phyloP scores from a whole-genome alignment of 2,329 filamentous ascomycete genomes.

The Cyphellophora attinorum region DNA sequence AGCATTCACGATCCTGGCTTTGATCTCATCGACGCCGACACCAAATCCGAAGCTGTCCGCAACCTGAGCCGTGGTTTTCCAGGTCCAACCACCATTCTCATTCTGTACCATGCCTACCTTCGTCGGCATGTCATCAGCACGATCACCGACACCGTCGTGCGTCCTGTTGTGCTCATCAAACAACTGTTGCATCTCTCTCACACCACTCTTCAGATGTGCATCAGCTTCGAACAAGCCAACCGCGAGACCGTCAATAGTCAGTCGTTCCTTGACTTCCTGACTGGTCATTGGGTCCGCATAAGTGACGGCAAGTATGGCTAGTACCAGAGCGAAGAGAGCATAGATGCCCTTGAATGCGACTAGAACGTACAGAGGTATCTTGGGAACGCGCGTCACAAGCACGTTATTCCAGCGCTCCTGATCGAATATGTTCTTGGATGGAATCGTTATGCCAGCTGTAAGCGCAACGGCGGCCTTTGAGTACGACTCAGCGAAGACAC shows the following conservation, averaged over 20 bases:
- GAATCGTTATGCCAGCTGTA: conserved; percentile 9
- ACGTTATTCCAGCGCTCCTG: conserved; percentile 8
- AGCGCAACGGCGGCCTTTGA: conserved; percentile 13
- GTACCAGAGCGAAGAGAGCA: conserved; percentile 9
- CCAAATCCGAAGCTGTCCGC: no score
- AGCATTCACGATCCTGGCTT: no score
- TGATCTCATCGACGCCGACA: no score
- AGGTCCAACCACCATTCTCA: conserved; percentile 9
- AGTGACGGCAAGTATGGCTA: conserved; percentile 9
- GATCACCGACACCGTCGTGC: conserved; percentile 1
- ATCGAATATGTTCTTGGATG: conserved; percentile 8
- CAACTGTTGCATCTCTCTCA: conserved; percentile 8
- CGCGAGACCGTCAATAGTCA: conserved; percentile 15
- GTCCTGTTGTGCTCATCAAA: conserved; percentile 8
- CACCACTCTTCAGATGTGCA: conserved; percentile 6
- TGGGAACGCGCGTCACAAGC: conserved; percentile 13
- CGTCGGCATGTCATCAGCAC: conserved; percentile 7
- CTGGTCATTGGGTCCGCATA: conserved; percentile 7
- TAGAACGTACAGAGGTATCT: conserved; percentile 13
- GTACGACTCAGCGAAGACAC: conserved; percentile 10
- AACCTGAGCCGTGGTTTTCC: conserved; percentile 5
- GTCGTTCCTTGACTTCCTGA: conserved; percentile 14
- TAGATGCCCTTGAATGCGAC: conserved; percentile 14
- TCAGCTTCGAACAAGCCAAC: conserved; percentile 12
- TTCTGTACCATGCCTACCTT: conserved; percentile 14